Percentiles rank a stretch among this genome's conserved stretches.
Conservation (phyloP, 2,329 filamentous ascomycete genomes). For the Rhynchosporium secalis region DNA sequence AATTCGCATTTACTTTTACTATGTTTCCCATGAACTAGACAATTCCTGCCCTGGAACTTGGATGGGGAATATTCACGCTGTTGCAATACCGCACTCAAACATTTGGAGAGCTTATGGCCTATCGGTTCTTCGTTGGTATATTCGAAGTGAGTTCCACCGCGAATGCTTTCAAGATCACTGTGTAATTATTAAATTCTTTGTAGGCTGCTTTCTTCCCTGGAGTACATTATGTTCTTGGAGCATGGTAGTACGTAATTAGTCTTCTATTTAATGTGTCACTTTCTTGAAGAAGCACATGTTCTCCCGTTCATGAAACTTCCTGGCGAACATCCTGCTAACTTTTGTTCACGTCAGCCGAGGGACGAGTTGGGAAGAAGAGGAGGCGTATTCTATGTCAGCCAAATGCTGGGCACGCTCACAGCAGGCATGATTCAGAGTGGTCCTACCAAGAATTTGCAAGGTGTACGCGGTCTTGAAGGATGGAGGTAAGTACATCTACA, state of each 20-base stretch:
- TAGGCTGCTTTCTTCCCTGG: conserved; percentile 42
- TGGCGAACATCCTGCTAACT: too few species aligned
- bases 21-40: conserved; percentile 35
- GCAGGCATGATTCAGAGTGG: conserved; percentile 33
- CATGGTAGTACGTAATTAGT: conserved; percentile 35
- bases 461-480: conserved; percentile 34
- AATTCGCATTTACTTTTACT: conserved; percentile 36
- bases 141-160: conserved; percentile 46
- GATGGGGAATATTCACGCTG: conserved; percentile 36
- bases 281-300: too few species aligned
- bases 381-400: conserved; percentile 34
- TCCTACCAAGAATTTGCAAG: conserved; percentile 28
- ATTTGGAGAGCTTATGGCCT: conserved; percentile 52
- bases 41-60: conserved; percentile 34
- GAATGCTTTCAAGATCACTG: background rate
- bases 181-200: background rate
- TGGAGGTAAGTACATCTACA: conserved; percentile 37
- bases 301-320: too few species aligned
- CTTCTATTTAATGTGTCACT: too few species aligned
- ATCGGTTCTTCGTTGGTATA: conserved; percentile 55
- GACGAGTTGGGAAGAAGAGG: conserved; percentile 36
- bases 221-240: conserved; percentile 41
- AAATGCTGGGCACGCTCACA: conserved; percentile 31
- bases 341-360: conserved; percentile 18
- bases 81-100: conserved; percentile 42